A percentile compares a stretch with the other conserved stretches of the same genome.
These are phyloP conservation scores for Bipolaris victoriae DNA, from an alignment of 2,329 filamentous ascomycete species.

Conservation along the genomic window DNA sequence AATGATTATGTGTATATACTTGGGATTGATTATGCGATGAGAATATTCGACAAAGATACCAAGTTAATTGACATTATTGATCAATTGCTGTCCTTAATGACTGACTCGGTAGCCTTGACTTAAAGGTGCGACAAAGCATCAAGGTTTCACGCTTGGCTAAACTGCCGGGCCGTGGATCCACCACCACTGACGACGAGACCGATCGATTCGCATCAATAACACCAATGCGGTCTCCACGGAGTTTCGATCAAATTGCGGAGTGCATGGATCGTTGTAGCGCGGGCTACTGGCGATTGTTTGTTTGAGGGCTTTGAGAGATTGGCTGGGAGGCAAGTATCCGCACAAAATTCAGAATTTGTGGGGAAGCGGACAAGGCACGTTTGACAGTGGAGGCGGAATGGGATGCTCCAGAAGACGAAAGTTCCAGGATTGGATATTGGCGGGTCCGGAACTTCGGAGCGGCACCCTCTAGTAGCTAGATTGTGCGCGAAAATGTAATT, in stretches of 20 bases:
- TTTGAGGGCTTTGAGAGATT: too few species aligned
- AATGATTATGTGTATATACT: too few species aligned
- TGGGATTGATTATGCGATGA: not conserved
- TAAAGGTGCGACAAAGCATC: not conserved
- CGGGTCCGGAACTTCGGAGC: constrained; percentile 58
- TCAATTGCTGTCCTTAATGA: not conserved
- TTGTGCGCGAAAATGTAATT: too few species aligned
- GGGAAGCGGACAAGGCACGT: constrained; percentile 87
- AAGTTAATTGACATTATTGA: too few species aligned
- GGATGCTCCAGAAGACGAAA: constrained; percentile 49
- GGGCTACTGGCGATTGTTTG: not conserved
- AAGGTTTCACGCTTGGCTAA: not conserved
- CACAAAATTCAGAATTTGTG: constrained; percentile 80
- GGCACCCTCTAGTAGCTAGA: too few species aligned
- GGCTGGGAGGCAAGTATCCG: constrained; percentile 60
- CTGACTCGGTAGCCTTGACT: not conserved
- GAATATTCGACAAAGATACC: not conserved
- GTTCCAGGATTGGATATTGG: too few species aligned
- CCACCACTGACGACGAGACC: not conserved
- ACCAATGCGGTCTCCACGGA: not conserved
- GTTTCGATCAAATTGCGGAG: not conserved
- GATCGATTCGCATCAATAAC: not conserved
- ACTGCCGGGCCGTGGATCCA: not conserved
- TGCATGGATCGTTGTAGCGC: not conserved
- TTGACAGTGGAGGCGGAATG: constrained; percentile 83